These are phyloP conservation scores for Fraxinus greggii DNA, from an alignment of 305 asterid genomes.

Conservation along the genomic window DNA sequence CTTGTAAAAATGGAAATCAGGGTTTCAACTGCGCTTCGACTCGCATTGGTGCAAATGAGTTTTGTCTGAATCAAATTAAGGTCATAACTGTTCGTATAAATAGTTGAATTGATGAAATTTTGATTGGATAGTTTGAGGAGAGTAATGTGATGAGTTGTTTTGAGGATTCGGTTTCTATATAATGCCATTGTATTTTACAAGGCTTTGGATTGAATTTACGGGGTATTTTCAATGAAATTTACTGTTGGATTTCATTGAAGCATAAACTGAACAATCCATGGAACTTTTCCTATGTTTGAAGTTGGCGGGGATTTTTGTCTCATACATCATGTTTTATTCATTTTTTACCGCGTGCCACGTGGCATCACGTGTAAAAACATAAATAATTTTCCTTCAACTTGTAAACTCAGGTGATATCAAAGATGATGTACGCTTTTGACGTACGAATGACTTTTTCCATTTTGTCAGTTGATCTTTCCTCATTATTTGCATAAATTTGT, in stretches of 20 bases:
- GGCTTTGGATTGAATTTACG: not conserved
- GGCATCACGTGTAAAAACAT: too few species aligned
- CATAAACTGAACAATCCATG: not conserved
- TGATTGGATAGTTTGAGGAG: constrained; percentile 20
- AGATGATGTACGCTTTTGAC: too few species aligned
- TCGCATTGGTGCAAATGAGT: constrained; percentile 31
- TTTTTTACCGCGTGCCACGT: too few species aligned
- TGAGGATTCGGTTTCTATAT: constrained; percentile 14
- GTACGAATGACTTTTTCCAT: too few species aligned
- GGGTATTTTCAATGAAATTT: constrained; percentile 6
- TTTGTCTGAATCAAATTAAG: constrained; percentile 21
- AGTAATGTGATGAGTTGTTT: constrained; percentile 15
- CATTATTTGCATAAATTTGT: not conserved
- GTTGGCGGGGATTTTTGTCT: not conserved
- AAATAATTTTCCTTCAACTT: too few species aligned
- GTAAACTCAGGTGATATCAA: too few species aligned
- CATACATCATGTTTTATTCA: too few species aligned
- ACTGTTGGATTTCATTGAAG: not conserved
- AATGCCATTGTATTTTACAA: constrained; percentile 16
- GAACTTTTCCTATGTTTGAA: not conserved
- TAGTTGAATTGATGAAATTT: constrained; percentile 9
- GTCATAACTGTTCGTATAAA: not conserved
- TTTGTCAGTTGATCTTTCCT: too few species aligned
- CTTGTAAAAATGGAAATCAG: constrained; percentile 60
- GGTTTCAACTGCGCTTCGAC: constrained; percentile 31